Conservation (phyloP, 2,329 filamentous ascomycete species). For the Sarocladiaceae sp. region DNA sequence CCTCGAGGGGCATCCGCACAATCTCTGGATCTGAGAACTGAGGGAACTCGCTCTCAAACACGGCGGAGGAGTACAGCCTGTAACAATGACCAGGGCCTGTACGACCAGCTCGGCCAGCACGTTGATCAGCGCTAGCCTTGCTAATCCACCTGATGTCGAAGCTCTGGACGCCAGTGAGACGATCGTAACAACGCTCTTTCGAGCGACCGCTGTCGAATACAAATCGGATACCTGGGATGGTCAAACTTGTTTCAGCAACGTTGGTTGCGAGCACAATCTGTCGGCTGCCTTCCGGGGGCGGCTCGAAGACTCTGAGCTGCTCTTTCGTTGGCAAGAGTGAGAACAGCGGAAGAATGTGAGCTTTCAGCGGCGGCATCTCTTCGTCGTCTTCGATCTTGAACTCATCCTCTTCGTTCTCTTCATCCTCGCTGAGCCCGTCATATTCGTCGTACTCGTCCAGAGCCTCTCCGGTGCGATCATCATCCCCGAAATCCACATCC, state of each 20-base stretch:
- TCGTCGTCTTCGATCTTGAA: slow-evolving; percentile 63
- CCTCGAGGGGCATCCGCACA: slow-evolving; percentile 84
- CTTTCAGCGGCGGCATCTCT: slow-evolving; percentile 56
- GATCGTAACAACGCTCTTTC: slow-evolving; percentile 87
- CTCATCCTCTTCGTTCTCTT: slow-evolving; percentile 56
- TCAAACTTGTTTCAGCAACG: slow-evolving; percentile 93
- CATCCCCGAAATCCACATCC: slow-evolving; percentile 74
- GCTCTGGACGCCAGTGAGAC: slow-evolving; percentile 84
- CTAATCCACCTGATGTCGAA: slow-evolving; percentile 96
- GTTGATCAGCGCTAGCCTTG: slow-evolving; percentile 89
- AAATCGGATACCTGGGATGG: slow-evolving; percentile 89
- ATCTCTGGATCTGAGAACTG: slow-evolving; percentile 87
- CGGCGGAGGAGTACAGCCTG: slow-evolving; percentile 85
- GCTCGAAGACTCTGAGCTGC: slow-evolving; percentile 84
- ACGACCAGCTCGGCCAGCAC: slow-evolving; percentile 87
- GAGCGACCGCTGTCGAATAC: slow-evolving; percentile 92
- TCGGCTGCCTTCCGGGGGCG: slow-evolving; percentile 73
- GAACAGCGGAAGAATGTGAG: slow-evolving; percentile 90
- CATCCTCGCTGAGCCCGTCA: slow-evolving; percentile 39
- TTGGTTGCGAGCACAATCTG: slow-evolving; percentile 91
- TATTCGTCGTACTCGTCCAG: slow-evolving; percentile 55
- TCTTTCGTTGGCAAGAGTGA: slow-evolving; percentile 86
- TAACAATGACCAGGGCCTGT: slow-evolving; percentile 97
- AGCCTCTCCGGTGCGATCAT: slow-evolving; percentile 51
- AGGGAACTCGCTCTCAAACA: slow-evolving; percentile 84